A percentile compares a stretch with the other conserved stretches of the same genome.
Evolutionary conservation across 768 basidiomycete genomes (phyloP).

Genomic region (Mycena sanguinolenta): DNA sequence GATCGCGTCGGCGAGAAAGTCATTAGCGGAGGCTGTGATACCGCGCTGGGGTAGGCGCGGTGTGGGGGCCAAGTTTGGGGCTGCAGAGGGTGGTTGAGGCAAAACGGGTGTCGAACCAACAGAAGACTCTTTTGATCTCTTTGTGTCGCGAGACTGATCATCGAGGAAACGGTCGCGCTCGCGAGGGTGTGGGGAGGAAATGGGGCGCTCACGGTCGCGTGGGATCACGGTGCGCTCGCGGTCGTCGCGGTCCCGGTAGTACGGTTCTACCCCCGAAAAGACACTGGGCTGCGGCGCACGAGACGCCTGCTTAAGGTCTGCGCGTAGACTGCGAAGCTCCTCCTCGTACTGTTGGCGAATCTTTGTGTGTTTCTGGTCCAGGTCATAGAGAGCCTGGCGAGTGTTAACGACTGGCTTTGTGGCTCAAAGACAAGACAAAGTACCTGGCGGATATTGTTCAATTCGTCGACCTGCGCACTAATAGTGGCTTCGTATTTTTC

Average conservation of each 20-base stretch:
- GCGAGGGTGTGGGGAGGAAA: no score
- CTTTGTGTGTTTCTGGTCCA: conserved; percentile 90
- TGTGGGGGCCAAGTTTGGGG: conserved; percentile 19
- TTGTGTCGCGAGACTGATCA: conserved; percentile 65
- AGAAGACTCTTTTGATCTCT: conserved; percentile 68
- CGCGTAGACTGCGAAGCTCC: conserved; percentile 80
- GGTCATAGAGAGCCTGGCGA: conserved; percentile 89
- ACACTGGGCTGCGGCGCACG: conserved; percentile 8
- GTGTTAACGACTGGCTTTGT: conserved; percentile 56
- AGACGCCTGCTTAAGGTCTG: conserved; percentile 66
- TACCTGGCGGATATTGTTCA: conserved; percentile 86
- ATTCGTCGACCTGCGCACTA: conserved; percentile 86
- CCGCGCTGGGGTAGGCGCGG: conserved; percentile 22
- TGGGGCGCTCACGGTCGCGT: conserved; percentile 38
- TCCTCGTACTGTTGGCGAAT: conserved; percentile 90
- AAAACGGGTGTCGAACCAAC: conserved; percentile 30
- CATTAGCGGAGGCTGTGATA: conserved; percentile 14
- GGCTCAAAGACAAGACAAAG: neutral
- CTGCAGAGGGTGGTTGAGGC: conserved; percentile 20
- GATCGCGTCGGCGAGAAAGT: conserved; percentile 26
- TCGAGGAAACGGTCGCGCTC: conserved; percentile 51
- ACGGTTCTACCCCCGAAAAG: conserved; percentile 6
- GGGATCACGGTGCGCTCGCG: conserved; percentile 20
- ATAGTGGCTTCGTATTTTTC: conserved; percentile 58
- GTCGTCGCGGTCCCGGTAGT: conserved; percentile 32